Evolutionary conservation across 768 basidiomycete species (phyloP).

Genomic region (Suillus variegatus): DNA sequence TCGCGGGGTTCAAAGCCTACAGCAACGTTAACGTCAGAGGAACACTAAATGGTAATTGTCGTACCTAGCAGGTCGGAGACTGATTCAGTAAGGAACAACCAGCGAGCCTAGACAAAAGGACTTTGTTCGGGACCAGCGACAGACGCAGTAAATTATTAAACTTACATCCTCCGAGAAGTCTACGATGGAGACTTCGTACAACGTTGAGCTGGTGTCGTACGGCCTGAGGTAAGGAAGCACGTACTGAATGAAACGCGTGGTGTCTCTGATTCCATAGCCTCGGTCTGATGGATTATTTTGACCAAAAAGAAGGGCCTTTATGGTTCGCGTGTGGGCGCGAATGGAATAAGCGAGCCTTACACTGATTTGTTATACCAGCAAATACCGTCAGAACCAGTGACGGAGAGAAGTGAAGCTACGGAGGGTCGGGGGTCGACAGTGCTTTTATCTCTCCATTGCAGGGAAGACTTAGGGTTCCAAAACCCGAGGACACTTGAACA

Average conservation of each 20-base stretch:
- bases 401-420: not conserved
- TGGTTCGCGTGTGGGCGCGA: not conserved
- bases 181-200: conserved; percentile 66
- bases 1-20: conserved; percentile 76
- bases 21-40: not conserved
- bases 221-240: conserved; percentile 30
- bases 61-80: conserved; percentile 64
- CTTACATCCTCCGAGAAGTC: conserved; percentile 76
- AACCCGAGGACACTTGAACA: conserved; percentile 5
- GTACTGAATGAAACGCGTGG: conserved; percentile 79
- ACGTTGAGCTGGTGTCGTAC: conserved; percentile 14
- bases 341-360: not conserved
- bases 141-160: conserved; percentile 6
- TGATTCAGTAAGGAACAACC: conserved; percentile 69
- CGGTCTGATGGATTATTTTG: not conserved
- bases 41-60: conserved; percentile 6
- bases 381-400: not conserved
- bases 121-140: conserved; percentile 7
- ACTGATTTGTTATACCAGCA: not conserved
- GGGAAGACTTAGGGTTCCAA: not conserved
- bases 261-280: conserved; percentile 43
- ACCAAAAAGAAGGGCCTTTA: not conserved
- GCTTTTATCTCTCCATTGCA: not conserved
- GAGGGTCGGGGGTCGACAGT: not conserved
- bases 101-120: conserved; percentile 49